These are phyloP conservation scores for Pseudozyma sp. DNA, from an alignment of 1,284 basidiomycete species.

Conservation along the genomic window DNA sequence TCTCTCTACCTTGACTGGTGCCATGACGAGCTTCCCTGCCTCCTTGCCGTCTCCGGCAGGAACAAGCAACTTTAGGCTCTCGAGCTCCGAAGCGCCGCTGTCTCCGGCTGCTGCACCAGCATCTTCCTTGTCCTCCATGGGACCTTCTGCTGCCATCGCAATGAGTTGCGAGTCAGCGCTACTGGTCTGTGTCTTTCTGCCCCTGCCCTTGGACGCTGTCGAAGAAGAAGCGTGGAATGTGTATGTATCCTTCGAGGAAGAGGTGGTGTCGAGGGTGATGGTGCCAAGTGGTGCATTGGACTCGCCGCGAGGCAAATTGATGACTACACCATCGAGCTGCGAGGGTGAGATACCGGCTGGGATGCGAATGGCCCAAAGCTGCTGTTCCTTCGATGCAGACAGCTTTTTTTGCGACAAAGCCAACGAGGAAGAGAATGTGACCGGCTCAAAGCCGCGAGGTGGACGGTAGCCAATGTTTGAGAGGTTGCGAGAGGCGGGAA, in stretches of 20 bases:
- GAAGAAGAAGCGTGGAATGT: conserved; percentile 36
- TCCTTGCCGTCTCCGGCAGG: conserved; percentile 30
- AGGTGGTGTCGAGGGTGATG: conserved; percentile 19
- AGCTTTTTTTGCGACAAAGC: conserved; percentile 34
- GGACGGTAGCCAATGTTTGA: conserved; percentile 45
- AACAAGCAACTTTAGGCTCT: conserved; percentile 42
- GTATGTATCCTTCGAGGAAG: conserved; percentile 32
- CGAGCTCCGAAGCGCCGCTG: conserved; percentile 49
- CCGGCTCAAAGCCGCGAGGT: conserved; percentile 42
- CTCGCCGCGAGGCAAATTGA: conserved; percentile 30
- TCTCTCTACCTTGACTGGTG: conserved; percentile 30
- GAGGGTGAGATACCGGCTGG: conserved; percentile 35
- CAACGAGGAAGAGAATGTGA: conserved; percentile 22
- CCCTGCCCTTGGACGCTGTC: conserved; percentile 25
- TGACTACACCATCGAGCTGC: conserved; percentile 44
- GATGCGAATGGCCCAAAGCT: conserved; percentile 49
- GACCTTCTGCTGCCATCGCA: conserved; percentile 46
- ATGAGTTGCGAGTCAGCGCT: conserved; percentile 54
- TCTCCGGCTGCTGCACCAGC: conserved; percentile 22
- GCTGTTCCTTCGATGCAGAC: conserved; percentile 14
- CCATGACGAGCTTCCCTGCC: conserved; percentile 31
- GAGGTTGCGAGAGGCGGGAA: conserved; percentile 27
- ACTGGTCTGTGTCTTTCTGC: conserved; percentile 18
- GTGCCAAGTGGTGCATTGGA: conserved; percentile 22
- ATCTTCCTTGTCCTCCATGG: conserved; percentile 17